Percentiles rank a stretch among this genome's conserved stretches.
These are phyloP conservation scores for Pleurotus eryngii DNA, from an alignment of 768 basidiomycete species.

Conservation along the genomic window DNA sequence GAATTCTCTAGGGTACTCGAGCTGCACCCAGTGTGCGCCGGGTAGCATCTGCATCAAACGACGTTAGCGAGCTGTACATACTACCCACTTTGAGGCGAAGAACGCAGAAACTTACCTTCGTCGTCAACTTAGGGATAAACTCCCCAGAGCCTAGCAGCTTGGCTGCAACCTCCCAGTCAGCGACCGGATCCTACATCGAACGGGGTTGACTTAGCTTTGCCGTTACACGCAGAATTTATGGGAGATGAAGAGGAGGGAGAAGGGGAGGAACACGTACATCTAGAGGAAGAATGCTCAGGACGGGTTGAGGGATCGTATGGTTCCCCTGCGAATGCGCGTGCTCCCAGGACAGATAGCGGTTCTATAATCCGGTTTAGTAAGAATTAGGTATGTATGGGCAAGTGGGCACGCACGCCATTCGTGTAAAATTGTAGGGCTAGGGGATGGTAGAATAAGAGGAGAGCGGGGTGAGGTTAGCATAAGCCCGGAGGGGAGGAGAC, in stretches of 20 bases:
- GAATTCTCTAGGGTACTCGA: conserved; percentile 53
- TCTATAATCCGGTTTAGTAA: conserved; percentile 23
- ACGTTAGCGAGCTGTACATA: neutral
- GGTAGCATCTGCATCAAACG: conserved; percentile 36
- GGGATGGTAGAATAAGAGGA: neutral
- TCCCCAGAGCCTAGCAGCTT: conserved; percentile 32
- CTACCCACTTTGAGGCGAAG: neutral
- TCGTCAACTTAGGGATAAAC: conserved; percentile 36
- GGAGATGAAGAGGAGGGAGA: neutral
- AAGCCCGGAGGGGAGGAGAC: conserved; percentile 17
- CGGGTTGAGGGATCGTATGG: conserved; percentile 39
- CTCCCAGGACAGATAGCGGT: conserved; percentile 38
- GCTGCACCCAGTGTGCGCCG: conserved; percentile 66
- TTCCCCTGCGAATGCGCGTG: conserved; percentile 43
- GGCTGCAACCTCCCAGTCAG: conserved; percentile 34
- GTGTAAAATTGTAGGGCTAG: conserved; percentile 69
- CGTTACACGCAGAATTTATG: neutral
- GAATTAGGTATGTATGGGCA: neutral
- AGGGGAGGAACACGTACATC: conserved; percentile 24
- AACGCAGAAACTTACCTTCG: conserved; percentile 25
- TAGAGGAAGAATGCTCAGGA: conserved; percentile 37
- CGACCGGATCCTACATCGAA: conserved; percentile 42
- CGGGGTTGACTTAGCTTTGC: neutral
- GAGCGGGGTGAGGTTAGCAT: too few relatives aligned
- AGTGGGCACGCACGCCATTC: conserved; percentile 27